Evolutionary conservation across 305 asterid genomes (phyloP), one percentile per base, ranked within the genome.

Genomic region (Plantago rigida): DNA sequence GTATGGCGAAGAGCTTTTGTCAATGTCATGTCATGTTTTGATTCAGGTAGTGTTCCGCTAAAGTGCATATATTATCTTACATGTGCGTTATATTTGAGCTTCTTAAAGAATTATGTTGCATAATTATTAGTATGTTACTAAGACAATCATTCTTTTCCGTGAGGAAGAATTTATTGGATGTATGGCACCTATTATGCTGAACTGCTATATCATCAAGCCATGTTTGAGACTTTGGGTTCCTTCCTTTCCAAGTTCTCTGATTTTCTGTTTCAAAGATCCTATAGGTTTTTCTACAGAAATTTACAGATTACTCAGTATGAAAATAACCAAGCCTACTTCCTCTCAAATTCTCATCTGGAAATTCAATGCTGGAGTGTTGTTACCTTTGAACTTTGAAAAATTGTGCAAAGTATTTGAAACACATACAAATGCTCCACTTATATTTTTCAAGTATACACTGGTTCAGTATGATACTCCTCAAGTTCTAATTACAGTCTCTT

Each of bases 1-100:
- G 97, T 61, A 81, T 54, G 96, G 97, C 24, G 97, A 94, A 77
- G 99, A 89, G 78, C 97, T 94, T 73, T 73, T 89, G 73, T 77
- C 95, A 47, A 73, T 94, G 93, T 81, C 89, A 59, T 82, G 93
- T 75, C 79, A 71, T 75, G 60, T 89, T 78, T 79, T 94, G 91
- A 92, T 93, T 72, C 97, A 93, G 97, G 99, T 94, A 80, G 51
- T 76, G 62, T 48, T 60, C 60, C 54, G 53, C 54, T 55, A 47
- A 59, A 47, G 62, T 64, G 45, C 58, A 19, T 34, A 44, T 44
- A 2, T 42, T 11, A 46, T 48, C 50, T 62, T 63, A 56, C 55
- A 17, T 17, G 51, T 60, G 69, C 66, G 66, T n/a, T 42, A 13
- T 17, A 64, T 17, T 17, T 70, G 28, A 59, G 63, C 15, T 59